Base-by-base conservation (phyloP, 2,329 filamentous ascomycete species). In the Fusarium paranaense region DNA sequence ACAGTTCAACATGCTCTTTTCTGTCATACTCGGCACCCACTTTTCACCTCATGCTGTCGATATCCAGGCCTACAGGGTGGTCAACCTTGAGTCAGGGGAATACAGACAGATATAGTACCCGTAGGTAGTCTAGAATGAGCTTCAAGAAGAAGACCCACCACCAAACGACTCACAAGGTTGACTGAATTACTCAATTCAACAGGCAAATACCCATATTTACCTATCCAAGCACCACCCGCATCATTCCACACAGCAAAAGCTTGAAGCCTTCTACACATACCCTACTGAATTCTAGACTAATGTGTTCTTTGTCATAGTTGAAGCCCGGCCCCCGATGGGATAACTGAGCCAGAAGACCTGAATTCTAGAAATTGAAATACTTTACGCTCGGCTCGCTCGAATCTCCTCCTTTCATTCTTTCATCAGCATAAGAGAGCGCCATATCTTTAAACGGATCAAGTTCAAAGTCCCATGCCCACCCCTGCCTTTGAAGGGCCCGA, bases 361-460 rank as follows among this genome's bases (percentile, higher is more conserved):
- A 18, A 40, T 74, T 18, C 47, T 63, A 35, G 33, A 35, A 10
- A 30, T 10, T 47, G 25, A 62, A 68, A 35, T 64, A 20, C 18
- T 20, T 66, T 10, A 78, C 33, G 14, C 27, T 66, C 8, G 70
- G 74, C 42, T 76, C 74, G 11, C 3, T 66, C 11, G 77, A 76
- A 4, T 40, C 37, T 0, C 22, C 2, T 1, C 45, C 69, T 33
- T 60, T 71, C 69, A 82, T 74, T 52, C 78, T 78, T 16, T 79
- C 75, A 56, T 82, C 78, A 0, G 77, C 81, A 64, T 80, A 82
- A 4, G 67, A 64, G 6, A 81, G 71, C 5, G 78, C 78, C 54
- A 45, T 72, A 22, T 77, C 76, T 52, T 80, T 78, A n/a, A 82
- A 80, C 37, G 33, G 25, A 6, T 72, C 66, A 45, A 81, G 7